phyloP scores from a whole-genome alignment of 495 filamentous ascomycete genomes.

The Podospora pseudoanserina region DNA sequence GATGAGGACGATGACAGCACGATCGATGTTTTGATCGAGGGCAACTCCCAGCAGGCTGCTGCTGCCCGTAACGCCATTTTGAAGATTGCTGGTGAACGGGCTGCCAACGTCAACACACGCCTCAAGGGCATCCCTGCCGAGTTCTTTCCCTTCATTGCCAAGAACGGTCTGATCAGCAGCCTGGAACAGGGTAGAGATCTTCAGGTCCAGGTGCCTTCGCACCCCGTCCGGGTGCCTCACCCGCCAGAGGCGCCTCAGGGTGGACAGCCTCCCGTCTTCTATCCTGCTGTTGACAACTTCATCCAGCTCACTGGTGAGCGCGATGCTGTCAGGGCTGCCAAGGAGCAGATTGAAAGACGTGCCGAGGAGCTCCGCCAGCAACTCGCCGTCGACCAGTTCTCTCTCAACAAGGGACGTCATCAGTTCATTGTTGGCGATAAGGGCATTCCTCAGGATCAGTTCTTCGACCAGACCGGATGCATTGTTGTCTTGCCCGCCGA shows the following conservation, averaged over 20 bases:
- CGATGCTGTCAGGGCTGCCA: conserved; percentile 70
- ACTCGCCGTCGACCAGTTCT: conserved; percentile 67
- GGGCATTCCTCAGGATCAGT: conserved; percentile 72
- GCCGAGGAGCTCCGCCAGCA: conserved; percentile 66
- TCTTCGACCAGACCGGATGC: conserved; percentile 88
- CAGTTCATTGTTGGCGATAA: conserved; percentile 86
- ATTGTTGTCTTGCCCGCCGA: conserved; percentile 72
- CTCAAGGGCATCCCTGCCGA: conserved; percentile 81
- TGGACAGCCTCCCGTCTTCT: conserved; percentile 63
- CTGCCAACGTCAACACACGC: conserved; percentile 71
- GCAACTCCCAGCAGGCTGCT: conserved; percentile 77
- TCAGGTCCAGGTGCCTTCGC: conserved; percentile 73
- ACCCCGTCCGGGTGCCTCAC: conserved; percentile 67
- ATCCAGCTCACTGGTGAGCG: conserved; percentile 89
- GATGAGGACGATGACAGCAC: conserved; percentile 71
- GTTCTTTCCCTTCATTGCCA: conserved; percentile 91
- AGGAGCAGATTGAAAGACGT: conserved; percentile 71
- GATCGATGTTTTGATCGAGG: conserved; percentile 84
- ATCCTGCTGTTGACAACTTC: conserved; percentile 59
- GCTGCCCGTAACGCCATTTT: conserved; percentile 78
- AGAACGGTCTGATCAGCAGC: conserved; percentile 61
- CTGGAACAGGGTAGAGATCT: conserved; percentile 63
- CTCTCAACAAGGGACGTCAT: conserved; percentile 74
- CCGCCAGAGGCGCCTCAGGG: conserved; percentile 61
- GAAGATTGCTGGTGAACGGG: conserved; percentile 79